Conservation (phyloP, 1,284 basidiomycete species). For the Sanguinoderma infundibulare region DNA sequence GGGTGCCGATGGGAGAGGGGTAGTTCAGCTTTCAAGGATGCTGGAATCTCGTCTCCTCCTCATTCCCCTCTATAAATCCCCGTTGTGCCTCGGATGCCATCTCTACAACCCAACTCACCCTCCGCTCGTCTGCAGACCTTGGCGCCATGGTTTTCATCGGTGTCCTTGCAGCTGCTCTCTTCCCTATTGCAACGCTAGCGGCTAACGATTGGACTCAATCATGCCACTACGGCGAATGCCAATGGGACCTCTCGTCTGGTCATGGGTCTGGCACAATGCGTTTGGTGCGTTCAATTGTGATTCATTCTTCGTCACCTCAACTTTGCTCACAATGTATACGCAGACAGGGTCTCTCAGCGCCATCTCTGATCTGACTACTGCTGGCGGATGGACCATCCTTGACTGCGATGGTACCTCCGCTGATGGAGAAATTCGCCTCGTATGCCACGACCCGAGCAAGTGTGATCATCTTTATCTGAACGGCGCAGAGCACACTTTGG, state of each 20-base stretch:
- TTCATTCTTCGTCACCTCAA: conserved; percentile 21
- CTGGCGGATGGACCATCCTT: conserved; percentile 56
- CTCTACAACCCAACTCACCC: not conserved
- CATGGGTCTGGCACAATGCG: conserved; percentile 5
- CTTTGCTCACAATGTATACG: not conserved
- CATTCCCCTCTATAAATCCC: not conserved
- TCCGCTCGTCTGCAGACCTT: no score
- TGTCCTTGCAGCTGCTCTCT: not conserved
- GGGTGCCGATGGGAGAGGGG: not conserved
- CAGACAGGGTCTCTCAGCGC: conserved; percentile 38
- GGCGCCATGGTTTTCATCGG: not conserved
- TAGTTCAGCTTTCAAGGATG: not conserved
- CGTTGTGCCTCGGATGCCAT: no score
- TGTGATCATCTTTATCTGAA: conserved; percentile 50
- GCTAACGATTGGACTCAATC: conserved; percentile 15
- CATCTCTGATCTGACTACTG: conserved; percentile 55
- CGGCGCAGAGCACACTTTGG: conserved; percentile 52
- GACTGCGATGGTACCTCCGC: conserved; percentile 43
- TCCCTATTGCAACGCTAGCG: not conserved
- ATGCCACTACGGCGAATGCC: conserved; percentile 16
- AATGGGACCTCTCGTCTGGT: conserved; percentile 11
- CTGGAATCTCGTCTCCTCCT: not conserved
- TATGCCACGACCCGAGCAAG: conserved; percentile 42
- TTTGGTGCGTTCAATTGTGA: conserved; percentile 9
- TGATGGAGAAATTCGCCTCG: conserved; percentile 50